Conservation (phyloP, 495 filamentous ascomycete species). For the Trichoderma reesei region DNA sequence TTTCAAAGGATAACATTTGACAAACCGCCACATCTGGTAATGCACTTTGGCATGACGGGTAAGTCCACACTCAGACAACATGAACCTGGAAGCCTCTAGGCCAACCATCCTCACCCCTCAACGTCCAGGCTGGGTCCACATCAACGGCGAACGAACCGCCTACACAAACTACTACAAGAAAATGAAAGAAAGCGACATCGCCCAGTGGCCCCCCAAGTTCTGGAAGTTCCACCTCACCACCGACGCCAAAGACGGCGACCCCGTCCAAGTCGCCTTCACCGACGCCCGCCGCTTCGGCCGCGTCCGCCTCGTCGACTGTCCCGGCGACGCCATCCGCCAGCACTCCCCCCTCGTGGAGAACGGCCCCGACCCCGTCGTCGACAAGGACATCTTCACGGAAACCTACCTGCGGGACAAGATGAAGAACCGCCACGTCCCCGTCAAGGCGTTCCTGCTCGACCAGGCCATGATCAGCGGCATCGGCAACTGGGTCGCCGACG, state of each 20-base stretch:
- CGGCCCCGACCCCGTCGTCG: constrained; percentile 86
- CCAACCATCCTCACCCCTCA: neutral
- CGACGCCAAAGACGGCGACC: constrained; percentile 35
- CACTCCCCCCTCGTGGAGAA: constrained; percentile 75
- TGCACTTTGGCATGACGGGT: constrained; percentile 81
- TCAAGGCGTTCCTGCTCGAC: constrained; percentile 81
- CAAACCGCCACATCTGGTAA: constrained; percentile 68
- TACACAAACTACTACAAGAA: constrained; percentile 63
- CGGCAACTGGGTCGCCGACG: constrained; percentile 95
- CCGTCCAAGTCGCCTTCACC: constrained; percentile 71
- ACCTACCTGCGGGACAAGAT: constrained; percentile 63
- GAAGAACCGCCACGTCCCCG: constrained; percentile 61
- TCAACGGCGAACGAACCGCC: constrained; percentile 61
- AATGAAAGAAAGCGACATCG: constrained; percentile 44
- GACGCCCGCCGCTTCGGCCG: constrained; percentile 68
- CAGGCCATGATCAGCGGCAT: constrained; percentile 87
- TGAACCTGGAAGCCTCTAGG: no score
- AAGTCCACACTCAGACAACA: neutral
- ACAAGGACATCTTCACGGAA: constrained; percentile 62
- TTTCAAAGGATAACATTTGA: constrained; percentile 36
- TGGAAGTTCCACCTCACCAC: constrained; percentile 78
- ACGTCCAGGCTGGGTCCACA: constrained; percentile 69
- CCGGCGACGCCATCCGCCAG: constrained; percentile 62
- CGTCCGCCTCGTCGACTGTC: constrained; percentile 73
- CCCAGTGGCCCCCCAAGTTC: constrained; percentile 79